phyloP scores from a whole-genome alignment of 176 grass and related monocot species.

The Oryza meyeriana region DNA sequence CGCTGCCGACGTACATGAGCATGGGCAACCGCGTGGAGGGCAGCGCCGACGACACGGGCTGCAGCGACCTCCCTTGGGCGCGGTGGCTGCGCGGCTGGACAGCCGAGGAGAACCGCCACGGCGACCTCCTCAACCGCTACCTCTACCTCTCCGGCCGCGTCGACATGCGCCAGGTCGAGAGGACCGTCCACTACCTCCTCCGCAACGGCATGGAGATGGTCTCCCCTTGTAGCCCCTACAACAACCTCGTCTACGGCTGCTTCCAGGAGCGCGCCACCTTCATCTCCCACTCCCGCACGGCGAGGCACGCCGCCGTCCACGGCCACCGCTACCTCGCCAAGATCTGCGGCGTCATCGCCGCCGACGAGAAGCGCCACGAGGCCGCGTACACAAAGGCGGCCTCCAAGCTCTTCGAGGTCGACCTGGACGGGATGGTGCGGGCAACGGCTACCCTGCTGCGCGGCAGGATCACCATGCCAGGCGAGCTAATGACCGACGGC shows the following conservation, averaged over 20 bases:
- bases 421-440: slow-evolving; percentile 4
- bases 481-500: slow-evolving; percentile 30
- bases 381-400: slow-evolving; percentile 10
- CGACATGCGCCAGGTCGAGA: slow-evolving; percentile 23
- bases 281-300: slow-evolving; percentile 24
- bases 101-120: slow-evolving; percentile 88
- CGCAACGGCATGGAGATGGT: not conserved
- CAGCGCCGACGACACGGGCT: not conserved
- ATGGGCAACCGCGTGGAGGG: not conserved
- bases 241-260: slow-evolving; percentile 7
- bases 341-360: slow-evolving; percentile 23
- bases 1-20: slow-evolving; percentile 13
- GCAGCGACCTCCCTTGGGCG: slow-evolving; percentile 15
- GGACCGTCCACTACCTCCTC: slow-evolving; percentile 19
- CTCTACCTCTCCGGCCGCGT: slow-evolving; percentile 33
- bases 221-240: not conserved
- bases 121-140: slow-evolving; percentile 60
- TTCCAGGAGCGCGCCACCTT: slow-evolving; percentile 47
- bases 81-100: slow-evolving; percentile 58
- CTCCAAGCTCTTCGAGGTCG: not conserved
- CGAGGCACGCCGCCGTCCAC: not conserved
- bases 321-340: slow-evolving; percentile 21
- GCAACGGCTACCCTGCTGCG: slow-evolving; percentile 24
- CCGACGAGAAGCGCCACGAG: slow-evolving; percentile 41
- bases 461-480: slow-evolving; percentile 34